A percentile compares a stretch with the other conserved stretches of the same genome.
Conservation (phyloP, 345 rosid genomes). For the Brassica juncea region DNA sequence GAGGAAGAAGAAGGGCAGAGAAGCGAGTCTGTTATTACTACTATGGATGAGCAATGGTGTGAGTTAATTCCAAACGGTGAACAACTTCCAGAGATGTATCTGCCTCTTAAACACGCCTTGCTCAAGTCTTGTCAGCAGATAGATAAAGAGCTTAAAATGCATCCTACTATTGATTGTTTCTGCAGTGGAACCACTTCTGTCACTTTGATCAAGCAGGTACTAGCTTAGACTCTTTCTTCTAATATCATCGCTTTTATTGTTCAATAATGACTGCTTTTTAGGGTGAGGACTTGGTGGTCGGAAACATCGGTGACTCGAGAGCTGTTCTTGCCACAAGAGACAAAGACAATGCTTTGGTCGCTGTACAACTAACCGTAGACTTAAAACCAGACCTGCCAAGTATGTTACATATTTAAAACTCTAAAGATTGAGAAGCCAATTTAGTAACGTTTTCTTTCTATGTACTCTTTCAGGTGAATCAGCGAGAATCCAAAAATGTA, state of each 20-base stretch:
- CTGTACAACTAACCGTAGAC: conserved; percentile 83
- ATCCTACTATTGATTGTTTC: conserved; percentile 89
- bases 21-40: conserved; percentile 41
- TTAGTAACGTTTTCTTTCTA: not conserved
- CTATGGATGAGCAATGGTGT: conserved; percentile 68
- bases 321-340: conserved; percentile 84
- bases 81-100: conserved; percentile 57
- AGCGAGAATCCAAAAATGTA: conserved; percentile 86
- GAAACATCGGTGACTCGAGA: conserved; percentile 93
- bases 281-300: conserved; percentile 81
- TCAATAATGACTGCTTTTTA: conserved; percentile 26
- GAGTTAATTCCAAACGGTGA: conserved; percentile 50
- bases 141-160: conserved; percentile 83
- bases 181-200: conserved; percentile 98
- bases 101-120: conserved; percentile 66
- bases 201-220: conserved; percentile 84
- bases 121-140: conserved; percentile 76
- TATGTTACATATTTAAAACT: conserved; percentile 9
- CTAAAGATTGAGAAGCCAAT: conserved; percentile 14
- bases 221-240: conserved; percentile 2
- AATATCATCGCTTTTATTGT: not conserved
- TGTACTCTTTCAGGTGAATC: conserved; percentile 66
- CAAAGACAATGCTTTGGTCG: conserved; percentile 61
- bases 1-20: conserved; percentile 45
- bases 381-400: conserved; percentile 97